phyloP scores from a whole-genome alignment of 345 rosid genomes.

The Eucalyptus pumila region DNA sequence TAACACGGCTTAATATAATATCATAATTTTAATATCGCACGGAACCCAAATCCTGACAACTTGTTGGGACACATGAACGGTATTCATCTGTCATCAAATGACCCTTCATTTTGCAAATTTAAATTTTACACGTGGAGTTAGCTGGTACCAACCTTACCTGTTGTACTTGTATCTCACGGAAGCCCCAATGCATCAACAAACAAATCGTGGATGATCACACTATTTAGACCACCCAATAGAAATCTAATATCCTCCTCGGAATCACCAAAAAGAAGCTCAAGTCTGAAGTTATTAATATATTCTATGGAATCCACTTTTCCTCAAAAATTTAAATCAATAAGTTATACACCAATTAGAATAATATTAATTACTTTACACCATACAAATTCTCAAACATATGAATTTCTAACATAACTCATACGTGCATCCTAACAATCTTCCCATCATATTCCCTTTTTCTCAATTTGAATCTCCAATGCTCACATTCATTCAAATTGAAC shows the following conservation, averaged over 20 bases:
- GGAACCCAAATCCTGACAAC: not conserved
- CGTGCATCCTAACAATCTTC: too few relatives aligned
- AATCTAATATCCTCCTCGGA: rapidly evolving
- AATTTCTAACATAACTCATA: too few relatives aligned
- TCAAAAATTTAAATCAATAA: too few relatives aligned
- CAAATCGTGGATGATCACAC: not conserved
- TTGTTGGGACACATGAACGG: not conserved
- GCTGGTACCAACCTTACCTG: not conserved
- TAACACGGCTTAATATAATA: not conserved
- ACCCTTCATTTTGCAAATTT: not conserved
- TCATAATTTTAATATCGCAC: not conserved
- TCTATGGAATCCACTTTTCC: rapidly evolving
- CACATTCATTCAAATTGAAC: too few relatives aligned
- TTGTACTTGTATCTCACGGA: not conserved
- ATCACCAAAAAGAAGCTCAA: rapidly evolving
- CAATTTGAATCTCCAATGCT: too few relatives aligned
- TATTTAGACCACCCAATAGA: too few relatives aligned
- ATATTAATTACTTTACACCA: too few relatives aligned
- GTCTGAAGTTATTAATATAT: too few relatives aligned
- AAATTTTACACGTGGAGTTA: not conserved
- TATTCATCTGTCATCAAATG: not conserved
- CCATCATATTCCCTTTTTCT: too few relatives aligned
- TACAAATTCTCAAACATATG: too few relatives aligned
- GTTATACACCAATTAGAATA: too few relatives aligned
- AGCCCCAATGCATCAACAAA: not conserved